Conservation (phyloP, 2,329 filamentous ascomycete species). For the Penicillium thymicola region DNA sequence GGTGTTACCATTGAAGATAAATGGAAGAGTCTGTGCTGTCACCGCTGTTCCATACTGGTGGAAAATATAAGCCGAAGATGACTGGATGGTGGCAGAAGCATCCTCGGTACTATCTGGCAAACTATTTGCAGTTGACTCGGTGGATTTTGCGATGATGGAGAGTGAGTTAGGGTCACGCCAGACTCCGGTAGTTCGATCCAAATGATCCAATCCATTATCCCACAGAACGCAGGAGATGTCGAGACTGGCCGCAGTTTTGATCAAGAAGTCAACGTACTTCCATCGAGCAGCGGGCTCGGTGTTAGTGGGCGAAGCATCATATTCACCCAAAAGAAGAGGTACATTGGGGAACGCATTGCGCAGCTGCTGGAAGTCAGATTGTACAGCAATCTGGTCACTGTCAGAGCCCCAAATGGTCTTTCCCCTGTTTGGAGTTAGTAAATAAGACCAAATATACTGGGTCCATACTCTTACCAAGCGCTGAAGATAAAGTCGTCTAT, state of each 20-base stretch:
- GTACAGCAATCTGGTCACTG: conserved; percentile 50
- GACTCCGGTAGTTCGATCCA: conserved; percentile 48
- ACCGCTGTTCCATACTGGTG: conserved; percentile 49
- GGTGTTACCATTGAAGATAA: conserved; percentile 55
- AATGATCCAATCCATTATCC: conserved; percentile 59
- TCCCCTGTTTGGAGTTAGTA: conserved; percentile 51
- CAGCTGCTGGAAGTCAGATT: conserved; percentile 51
- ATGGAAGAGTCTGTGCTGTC: conserved; percentile 45
- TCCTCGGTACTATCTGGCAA: conserved; percentile 55
- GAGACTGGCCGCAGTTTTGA: conserved; percentile 49
- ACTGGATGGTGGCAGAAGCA: conserved; percentile 44
- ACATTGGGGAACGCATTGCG: conserved; percentile 55
- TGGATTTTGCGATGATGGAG: conserved; percentile 48
- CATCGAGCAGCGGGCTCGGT: conserved; percentile 57
- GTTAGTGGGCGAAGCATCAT: conserved; percentile 49
- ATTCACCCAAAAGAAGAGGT: conserved; percentile 59
- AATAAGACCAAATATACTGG: conserved; percentile 27
- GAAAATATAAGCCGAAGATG: conserved; percentile 55
- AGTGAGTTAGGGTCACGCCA: conserved; percentile 54
- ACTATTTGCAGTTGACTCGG: conserved; percentile 46
- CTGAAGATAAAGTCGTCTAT: conserved; percentile 31
- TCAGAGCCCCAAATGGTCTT: conserved; percentile 60
- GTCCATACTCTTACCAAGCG: conserved; percentile 21
- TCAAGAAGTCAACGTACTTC: conserved; percentile 57
- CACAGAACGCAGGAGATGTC: conserved; percentile 54